phyloP scores from a whole-genome alignment of 495 filamentous ascomycete genomes.

The Pyronema omphalodes region DNA sequence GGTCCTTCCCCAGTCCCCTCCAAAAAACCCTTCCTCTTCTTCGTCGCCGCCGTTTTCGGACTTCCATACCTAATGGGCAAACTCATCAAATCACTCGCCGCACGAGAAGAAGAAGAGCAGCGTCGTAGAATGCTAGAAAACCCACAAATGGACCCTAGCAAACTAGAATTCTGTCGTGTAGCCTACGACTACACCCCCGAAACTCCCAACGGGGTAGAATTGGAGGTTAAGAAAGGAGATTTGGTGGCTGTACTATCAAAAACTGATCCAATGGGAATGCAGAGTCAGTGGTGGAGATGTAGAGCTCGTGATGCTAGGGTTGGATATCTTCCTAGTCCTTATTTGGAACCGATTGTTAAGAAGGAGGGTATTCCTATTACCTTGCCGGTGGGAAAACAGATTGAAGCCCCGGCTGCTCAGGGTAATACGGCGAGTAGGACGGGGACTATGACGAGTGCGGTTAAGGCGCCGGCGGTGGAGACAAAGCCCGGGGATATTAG shows the following conservation, averaged over 20 bases:
- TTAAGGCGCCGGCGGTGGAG: constrained; percentile 33
- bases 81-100: constrained; percentile 67
- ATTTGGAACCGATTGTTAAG: constrained; percentile 65
- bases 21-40: constrained; percentile 89
- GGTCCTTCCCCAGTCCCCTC: constrained; percentile 42
- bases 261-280: constrained; percentile 70
- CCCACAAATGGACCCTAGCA: constrained; percentile 53
- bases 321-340: constrained; percentile 77
- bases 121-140: constrained; percentile 30
- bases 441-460: constrained; percentile 25
- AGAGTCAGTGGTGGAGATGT: constrained; percentile 94
- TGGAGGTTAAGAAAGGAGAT: constrained; percentile 87
- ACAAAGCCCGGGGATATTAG: constrained; percentile 49
- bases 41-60: constrained; percentile 83
- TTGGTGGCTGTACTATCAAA: constrained; percentile 88
- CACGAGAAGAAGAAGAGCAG: constrained; percentile 64
- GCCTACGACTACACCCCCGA: constrained; percentile 83
- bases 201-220: constrained; percentile 54
- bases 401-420: constrained; percentile 26
- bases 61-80: constrained; percentile 92
- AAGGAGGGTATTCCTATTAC: constrained; percentile 34
- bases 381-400: constrained; percentile 14
- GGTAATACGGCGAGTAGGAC: constrained; percentile 27
- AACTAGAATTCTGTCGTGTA: constrained; percentile 87
- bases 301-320: constrained; percentile 77